Base-by-base conservation (phyloP, 495 filamentous ascomycete genomes). In the Hyaloscypha variabilis region DNA sequence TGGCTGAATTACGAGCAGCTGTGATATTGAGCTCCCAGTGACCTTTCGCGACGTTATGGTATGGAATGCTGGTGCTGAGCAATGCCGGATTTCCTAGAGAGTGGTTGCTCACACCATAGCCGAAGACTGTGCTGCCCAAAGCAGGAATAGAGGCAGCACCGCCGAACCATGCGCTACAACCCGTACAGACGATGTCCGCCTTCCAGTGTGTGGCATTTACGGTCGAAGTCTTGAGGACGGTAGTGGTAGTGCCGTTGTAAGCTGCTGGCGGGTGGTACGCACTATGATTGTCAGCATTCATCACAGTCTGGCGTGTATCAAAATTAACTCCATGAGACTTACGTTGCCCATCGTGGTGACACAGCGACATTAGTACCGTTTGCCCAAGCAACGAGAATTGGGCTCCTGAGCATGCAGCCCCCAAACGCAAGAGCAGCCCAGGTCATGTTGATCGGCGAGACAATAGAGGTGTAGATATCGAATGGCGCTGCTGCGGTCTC, bases 341-440 rank as follows among this genome's bases (percentile, higher is more conserved):
- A 71, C 52, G 62, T 66, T 14, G 76, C 72, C 67, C 72, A 66
- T 42, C 78, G 71, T 63, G 79, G 75, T 29, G 74, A 75, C 11
- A 65, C 39, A 13, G 76, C 60, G 25, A 77, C 72, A 23, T 69
- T 64, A n/a, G 75, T 68, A 36, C 68, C 73, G 62, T 77, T 74
- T 8, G 71, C 67, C 77, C 77, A 82, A 5, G 74, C 71, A 39
- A 74, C 74, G 6, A 77, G 60, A 52, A 81, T 66, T 1, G 80
- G 77, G 31, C 70, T 76, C 23, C 65, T 57, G 26, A 72, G 71
- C 79, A 82, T 82, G 25, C 65, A 69, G 17, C 72, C 69, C 24
- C 72, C 72, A 17, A 70, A 67, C 19, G 68, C 67, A 8, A 76
- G 46, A 51, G 70, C 72, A 56, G 69, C 64, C 64, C 68, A 77